Evolutionary conservation across 1,139 yeast species (phyloP), one percentile per base, ranked within the genome.

Genomic region (Blastobotrys arbuscula): DNA sequence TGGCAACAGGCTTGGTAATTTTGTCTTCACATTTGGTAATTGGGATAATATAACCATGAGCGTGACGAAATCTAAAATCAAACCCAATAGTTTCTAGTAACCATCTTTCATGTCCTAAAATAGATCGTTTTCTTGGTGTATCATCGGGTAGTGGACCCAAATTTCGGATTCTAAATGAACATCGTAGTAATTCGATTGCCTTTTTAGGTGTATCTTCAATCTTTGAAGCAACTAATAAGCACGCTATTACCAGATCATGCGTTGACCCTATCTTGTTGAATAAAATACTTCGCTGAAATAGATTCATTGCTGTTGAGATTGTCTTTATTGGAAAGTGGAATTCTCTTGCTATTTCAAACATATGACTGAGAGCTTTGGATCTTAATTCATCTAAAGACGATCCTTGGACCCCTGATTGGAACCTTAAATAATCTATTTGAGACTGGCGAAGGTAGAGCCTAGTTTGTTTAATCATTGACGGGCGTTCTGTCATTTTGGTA

Each of bases 201-300:
- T 86, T 84, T 65, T 90, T 90, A 37, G 90, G 82, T 39, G 95
- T 89, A 62, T 90, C 97, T 61, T 88, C 96, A 57, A 82, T 81
- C 64, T 92, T 90, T 40, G 84, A 74, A 2, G 97, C 87, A 33
- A 89, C 74, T 53, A 88, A 78, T n/a, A 92, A 62, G 51, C 94
- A 78, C 5, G 95, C 78, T 4, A 84, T 67, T 0, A 87, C 89
- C 20, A 84, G 77, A 39, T 82, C 82, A 30, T 45, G 47, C n/a
- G 51, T 28, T 4, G 58, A 56, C 35, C 54, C 49, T 28, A 41
- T 24, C 7, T 46, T 42, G 46, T 61, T 61, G 48, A 48, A 57
- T 12, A 61, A 52, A 42, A 50, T 45, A 10, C 57, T 52, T 13
- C 59, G 57, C 47, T 65, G 67, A 34, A 59, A 53, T 6, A 63